Evolutionary conservation across 169 alveolate genomes (phyloP).

Genomic region (Toxoplasma gondii): DNA sequence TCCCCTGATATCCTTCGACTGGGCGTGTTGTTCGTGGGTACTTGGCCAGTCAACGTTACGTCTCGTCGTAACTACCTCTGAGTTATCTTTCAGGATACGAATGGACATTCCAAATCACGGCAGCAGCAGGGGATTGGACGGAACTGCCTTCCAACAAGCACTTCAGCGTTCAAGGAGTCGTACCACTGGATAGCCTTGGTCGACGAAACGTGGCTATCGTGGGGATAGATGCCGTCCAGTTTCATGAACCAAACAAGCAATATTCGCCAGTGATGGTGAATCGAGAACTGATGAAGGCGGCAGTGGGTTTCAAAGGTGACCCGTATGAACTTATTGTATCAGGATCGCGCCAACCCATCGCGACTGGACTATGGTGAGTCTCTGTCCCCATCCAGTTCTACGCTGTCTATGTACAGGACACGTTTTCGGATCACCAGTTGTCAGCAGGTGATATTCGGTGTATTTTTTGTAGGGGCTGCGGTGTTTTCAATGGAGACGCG

Average conservation of each 20-base stretch:
- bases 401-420: background rate
- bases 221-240: constrained; percentile 49
- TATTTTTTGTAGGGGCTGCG: constrained; percentile 48
- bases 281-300: constrained; percentile 56
- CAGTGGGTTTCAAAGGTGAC: constrained; percentile 63
- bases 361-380: constrained; percentile 55
- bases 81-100: constrained; percentile 50
- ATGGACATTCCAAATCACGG: constrained; percentile 26
- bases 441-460: background rate
- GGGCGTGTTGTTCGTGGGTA: background rate
- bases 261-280: constrained; percentile 10
- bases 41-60: background rate
- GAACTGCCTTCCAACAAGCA: background rate
- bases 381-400: too few relatives aligned
- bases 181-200: constrained; percentile 56
- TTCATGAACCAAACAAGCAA: background rate
- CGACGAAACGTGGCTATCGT: constrained; percentile 51
- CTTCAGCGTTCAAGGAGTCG: constrained; percentile 40
- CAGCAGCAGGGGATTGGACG: constrained; percentile 25
- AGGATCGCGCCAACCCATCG: constrained; percentile 16
- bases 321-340: constrained; percentile 37
- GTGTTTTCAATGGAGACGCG: constrained; percentile 66
- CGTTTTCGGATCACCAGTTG: too few relatives aligned
- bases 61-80: background rate
- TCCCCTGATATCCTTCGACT: background rate